Conservation (phyloP, 139 green algal species). For the Closterium sp. region DNA sequence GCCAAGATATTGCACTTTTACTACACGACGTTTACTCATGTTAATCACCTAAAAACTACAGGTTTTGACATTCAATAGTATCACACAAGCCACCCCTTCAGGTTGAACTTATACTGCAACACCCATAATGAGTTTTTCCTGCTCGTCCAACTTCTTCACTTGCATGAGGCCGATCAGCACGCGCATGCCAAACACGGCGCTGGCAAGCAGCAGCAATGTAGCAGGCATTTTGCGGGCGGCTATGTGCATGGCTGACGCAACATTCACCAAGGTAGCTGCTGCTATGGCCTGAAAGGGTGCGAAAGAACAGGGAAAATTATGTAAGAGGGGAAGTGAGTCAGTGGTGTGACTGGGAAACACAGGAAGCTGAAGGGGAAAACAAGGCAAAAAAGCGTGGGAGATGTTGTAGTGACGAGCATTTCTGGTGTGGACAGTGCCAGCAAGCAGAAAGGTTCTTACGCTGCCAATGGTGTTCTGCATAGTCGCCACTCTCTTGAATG, state of each 20-base stretch:
- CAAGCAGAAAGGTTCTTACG: background rate
- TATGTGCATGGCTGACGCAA: conserved; percentile 83
- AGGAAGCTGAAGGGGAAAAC: too few relatives aligned
- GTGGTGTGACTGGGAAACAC: too few relatives aligned
- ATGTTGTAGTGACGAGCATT: too few relatives aligned
- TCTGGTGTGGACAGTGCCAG: too few relatives aligned
- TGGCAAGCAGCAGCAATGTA: conserved; percentile 67
- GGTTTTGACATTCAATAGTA: too few relatives aligned
- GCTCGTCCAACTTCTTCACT: conserved; percentile 55
- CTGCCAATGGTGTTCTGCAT: conserved; percentile 59
- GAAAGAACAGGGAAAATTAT: too few relatives aligned
- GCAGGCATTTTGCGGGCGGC: conserved; percentile 54
- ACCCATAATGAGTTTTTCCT: conserved; percentile 48
- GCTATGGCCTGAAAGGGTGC: conserved; percentile 58
- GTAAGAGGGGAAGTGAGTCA: too few relatives aligned
- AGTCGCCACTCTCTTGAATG: conserved; percentile 77
- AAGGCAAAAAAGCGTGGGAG: too few relatives aligned
- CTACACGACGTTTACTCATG: too few relatives aligned
- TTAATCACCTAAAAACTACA: too few relatives aligned
- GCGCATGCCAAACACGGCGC: conserved; percentile 57
- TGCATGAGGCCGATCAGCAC: conserved; percentile 63
- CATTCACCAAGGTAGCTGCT: conserved; percentile 83
- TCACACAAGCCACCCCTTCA: too few relatives aligned
- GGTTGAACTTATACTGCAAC: background rate
- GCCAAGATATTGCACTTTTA: too few relatives aligned